Evolutionary conservation across 192 early-diverging fungal genomes (phyloP).

Genomic region (Backusella sp.): DNA sequence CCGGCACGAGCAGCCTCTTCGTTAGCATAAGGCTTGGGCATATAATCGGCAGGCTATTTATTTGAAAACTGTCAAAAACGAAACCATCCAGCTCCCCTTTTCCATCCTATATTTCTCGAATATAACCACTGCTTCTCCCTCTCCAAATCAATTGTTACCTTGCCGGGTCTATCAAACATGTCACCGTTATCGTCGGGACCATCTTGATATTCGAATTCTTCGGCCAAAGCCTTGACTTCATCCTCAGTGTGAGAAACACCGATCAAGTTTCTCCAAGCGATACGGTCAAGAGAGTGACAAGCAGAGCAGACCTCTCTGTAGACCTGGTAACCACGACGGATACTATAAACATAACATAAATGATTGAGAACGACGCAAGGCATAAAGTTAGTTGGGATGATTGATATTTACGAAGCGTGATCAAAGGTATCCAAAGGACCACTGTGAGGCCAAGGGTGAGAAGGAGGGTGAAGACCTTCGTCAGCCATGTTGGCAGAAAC

Average conservation of each 20-base stretch:
- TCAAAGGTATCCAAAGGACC: constrained; percentile 85
- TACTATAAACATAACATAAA: constrained; percentile 48
- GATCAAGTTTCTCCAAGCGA: constrained; percentile 94
- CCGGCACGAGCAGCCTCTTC: constrained; percentile 95
- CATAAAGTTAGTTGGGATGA: neutral
- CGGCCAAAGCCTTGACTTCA: constrained; percentile 91
- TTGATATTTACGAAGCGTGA: constrained; percentile 70
- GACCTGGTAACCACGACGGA: constrained; percentile 98
- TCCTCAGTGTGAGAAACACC: constrained; percentile 90
- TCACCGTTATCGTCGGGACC: constrained; percentile 91
- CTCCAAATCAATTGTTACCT: constrained; percentile 38
- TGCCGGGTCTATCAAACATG: constrained; percentile 92
- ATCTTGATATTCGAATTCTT: constrained; percentile 88
- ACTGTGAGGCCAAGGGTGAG: constrained; percentile 87
- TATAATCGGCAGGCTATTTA: constrained; percentile 75
- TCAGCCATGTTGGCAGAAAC: constrained; percentile 83
- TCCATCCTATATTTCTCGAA: neutral
- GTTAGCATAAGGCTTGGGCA: constrained; percentile 92
- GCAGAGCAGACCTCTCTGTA: constrained; percentile 98
- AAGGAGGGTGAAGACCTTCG: constrained; percentile 89
- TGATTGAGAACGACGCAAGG: neutral
- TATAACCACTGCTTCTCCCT: neutral
- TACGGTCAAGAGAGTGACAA: constrained; percentile 93
- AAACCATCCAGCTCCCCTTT: neutral
- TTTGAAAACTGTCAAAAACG: neutral